Conservation (phyloP, 805 yeast genomes). For the Kodamaea hsintzibuensis region DNA sequence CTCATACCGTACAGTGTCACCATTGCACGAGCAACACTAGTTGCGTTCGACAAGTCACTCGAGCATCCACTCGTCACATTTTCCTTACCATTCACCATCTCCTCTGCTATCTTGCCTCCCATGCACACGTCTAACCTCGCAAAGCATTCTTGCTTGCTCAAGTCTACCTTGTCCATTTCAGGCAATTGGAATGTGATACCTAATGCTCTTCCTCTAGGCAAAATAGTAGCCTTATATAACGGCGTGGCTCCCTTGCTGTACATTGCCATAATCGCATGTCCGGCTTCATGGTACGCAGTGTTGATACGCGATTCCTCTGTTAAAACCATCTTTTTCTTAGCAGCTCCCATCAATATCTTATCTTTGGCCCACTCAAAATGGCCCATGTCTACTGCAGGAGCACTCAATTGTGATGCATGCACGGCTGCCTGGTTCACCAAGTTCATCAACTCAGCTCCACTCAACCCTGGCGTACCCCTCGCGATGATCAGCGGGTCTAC, state of each 20-base stretch:
- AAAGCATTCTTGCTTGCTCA: constrained; percentile 83
- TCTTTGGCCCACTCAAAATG: constrained; percentile 99
- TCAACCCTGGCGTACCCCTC: constrained; percentile 95
- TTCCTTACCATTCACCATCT: constrained; percentile 83
- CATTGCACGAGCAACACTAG: constrained; percentile 93
- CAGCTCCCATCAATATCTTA: constrained; percentile 97
- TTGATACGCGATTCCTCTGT: constrained; percentile 92
- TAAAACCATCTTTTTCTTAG: constrained; percentile 94
- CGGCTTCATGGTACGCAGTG: constrained; percentile 99
- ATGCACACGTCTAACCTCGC: constrained; percentile 95
- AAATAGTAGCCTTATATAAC: constrained; percentile 91
- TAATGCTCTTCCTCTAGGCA: constrained; percentile 95
- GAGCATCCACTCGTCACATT: constrained; percentile 96
- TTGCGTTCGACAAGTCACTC: constrained; percentile 86
- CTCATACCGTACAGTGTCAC: constrained; percentile 97
- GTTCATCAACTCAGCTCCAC: constrained; percentile 98
- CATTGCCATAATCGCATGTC: constrained; percentile 98
- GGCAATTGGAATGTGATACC: constrained; percentile 98
- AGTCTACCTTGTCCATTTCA: constrained; percentile 96
- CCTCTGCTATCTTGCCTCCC: constrained; percentile 99
- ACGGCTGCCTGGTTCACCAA: constrained; percentile 98
- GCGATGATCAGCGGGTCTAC: constrained; percentile 92
- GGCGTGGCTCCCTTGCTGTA: constrained; percentile 94
- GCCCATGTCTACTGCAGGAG: constrained; percentile 82
- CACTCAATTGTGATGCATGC: constrained; percentile 90